Evolutionary conservation across 192 early-diverging fungal species (phyloP).

Genomic region (Radiomyces spectabilis): DNA sequence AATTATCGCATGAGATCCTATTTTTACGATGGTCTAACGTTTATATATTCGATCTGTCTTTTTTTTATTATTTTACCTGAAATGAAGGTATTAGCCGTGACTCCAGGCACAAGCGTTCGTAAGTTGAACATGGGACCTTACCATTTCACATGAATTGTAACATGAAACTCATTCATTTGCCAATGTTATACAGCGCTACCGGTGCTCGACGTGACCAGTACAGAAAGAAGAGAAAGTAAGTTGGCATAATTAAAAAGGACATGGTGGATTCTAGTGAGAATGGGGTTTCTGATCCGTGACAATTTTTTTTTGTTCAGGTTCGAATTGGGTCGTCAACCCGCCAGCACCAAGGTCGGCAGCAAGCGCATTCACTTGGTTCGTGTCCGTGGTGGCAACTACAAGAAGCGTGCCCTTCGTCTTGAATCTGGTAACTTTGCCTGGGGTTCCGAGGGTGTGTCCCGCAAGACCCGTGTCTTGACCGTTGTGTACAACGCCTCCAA

Average conservation of each 20-base stretch:
- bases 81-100: conserved; percentile 94
- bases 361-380: conserved; percentile 96
- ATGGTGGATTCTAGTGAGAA: background rate
- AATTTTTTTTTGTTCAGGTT: conserved; percentile 38
- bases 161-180: no score
- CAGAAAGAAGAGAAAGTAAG: conserved; percentile 99
- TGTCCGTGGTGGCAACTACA: conserved; percentile 98
- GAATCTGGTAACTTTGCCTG: conserved; percentile 96
- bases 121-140: no score
- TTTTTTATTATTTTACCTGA: background rate
- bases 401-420: conserved; percentile 96
- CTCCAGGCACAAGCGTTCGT: conserved; percentile 99
- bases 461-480: conserved; percentile 91
- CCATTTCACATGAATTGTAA: no score
- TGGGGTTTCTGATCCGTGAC: background rate
- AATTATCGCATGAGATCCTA: no score
- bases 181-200: conserved; percentile 81
- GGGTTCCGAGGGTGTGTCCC: conserved; percentile 91
- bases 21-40: no score
- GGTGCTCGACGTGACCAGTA: conserved; percentile 99
- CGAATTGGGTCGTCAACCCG: conserved; percentile 97
- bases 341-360: conserved; percentile 94
- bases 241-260: background rate
- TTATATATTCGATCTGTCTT: no score
- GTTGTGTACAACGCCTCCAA: conserved; percentile 99